These are phyloP conservation scores for Rhodotorula sphaerocarpa DNA, from an alignment of 768 basidiomycete species.

Conservation along the genomic window DNA sequence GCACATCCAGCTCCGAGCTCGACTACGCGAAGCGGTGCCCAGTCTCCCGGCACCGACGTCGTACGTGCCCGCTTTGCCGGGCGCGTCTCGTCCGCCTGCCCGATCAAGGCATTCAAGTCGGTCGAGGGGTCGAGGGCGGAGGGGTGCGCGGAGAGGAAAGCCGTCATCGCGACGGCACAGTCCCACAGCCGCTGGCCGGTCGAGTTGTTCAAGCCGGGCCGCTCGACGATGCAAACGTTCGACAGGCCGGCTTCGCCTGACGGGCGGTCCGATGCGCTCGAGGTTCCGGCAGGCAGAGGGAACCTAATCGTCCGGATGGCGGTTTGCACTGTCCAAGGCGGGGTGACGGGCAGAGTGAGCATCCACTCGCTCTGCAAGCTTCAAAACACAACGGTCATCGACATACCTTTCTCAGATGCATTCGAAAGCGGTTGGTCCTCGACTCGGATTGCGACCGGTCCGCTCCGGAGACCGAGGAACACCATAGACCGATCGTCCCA, in stretches of 20 bases:
- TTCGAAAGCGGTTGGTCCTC: background rate
- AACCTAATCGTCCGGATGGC: slow-evolving; percentile 3
- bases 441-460: slow-evolving; percentile 1
- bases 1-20: slow-evolving; percentile 38
- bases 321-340: slow-evolving; percentile 32
- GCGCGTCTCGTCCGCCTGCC: background rate
- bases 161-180: slow-evolving; percentile 27
- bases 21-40: slow-evolving; percentile 5
- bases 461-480: slow-evolving; percentile 15
- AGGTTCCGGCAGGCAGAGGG: background rate
- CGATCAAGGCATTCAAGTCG: no score
- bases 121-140: background rate
- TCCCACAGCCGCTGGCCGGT: slow-evolving; percentile 35
- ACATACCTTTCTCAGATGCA: slow-evolving; percentile 11
- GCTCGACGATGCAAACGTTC: slow-evolving; percentile 23
- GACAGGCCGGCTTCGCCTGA: background rate
- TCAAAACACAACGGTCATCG: background rate
- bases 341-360: no score
- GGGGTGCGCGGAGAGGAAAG: slow-evolving; percentile 21
- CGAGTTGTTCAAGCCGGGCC: slow-evolving; percentile 31
- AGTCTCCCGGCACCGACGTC: background rate
- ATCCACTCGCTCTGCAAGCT: no score
- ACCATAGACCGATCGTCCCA: slow-evolving; percentile 26
- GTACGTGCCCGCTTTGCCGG: background rate
- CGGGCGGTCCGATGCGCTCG: no score